Conservation (phyloP, 495 filamentous ascomycete species). For the Friedmanniomyces simplex region DNA sequence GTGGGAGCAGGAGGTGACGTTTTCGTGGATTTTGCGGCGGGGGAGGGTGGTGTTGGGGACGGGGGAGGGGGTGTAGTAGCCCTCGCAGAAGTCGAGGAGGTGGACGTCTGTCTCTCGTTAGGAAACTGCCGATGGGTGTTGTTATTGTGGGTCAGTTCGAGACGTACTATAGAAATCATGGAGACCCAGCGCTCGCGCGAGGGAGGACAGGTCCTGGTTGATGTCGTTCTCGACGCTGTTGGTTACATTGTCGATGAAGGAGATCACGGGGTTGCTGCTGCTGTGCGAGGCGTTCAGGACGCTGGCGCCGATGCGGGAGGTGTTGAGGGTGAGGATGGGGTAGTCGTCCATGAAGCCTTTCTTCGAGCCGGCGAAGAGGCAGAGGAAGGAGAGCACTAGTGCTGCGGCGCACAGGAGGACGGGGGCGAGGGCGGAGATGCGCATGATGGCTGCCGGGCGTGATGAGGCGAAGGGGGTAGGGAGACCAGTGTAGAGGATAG, state of each 20-base stretch:
- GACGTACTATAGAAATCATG: conserved; percentile 57
- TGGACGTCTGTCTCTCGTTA: conserved; percentile 41
- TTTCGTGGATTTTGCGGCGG: conserved; percentile 30
- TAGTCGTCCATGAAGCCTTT: conserved; percentile 51
- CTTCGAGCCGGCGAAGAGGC: conserved; percentile 59
- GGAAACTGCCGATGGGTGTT: too few species aligned
- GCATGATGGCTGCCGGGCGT: conserved; percentile 18
- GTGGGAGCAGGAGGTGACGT: conserved; percentile 53
- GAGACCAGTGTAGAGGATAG: not conserved
- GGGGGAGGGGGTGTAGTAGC: conserved; percentile 41
- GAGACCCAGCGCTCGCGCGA: conserved; percentile 43
- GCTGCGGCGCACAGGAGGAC: conserved; percentile 43
- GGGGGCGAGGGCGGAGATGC: conserved; percentile 34
- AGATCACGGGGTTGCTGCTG: conserved; percentile 17
- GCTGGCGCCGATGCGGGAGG: conserved; percentile 48
- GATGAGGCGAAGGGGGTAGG: not conserved
- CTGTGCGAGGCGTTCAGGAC: conserved; percentile 28
- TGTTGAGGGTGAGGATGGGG: conserved; percentile 57
- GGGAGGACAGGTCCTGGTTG: conserved; percentile 36
- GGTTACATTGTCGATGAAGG: conserved; percentile 23
- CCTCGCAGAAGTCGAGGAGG: conserved; percentile 59
- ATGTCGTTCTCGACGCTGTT: conserved; percentile 31
- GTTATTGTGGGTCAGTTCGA: too few species aligned
- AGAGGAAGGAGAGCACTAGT: conserved; percentile 58
- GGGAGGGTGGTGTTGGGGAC: conserved; percentile 36